Evolutionary conservation across 768 basidiomycete genomes (phyloP), one percentile per base, ranked within the genome.

Genomic region (Lactifluus rugatus): DNA sequence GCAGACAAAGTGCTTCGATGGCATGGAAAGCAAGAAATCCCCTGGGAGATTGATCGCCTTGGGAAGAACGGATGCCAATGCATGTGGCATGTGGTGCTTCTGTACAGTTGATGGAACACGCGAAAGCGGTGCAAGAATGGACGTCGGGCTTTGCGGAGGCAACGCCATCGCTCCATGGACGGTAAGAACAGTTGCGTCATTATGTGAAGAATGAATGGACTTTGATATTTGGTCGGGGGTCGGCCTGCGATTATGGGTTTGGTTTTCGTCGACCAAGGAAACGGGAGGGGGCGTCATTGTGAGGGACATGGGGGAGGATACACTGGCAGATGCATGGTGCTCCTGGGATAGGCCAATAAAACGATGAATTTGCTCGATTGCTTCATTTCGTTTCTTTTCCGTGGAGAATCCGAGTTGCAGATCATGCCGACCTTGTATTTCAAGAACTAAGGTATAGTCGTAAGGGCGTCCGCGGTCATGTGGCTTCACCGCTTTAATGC

Each of bases 1-100:
- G 66, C 79, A 80, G 8, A 79, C 75, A 66, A 85, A 84, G 64
- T 83, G 83, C 45, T 75, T 71, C 11, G 75, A 67, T 11, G 71
- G 68, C 31, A 70, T 58, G 11, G 57, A 57, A 48, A 60, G 59
- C 9, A 79, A 61, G n/a, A 71, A 57, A 19, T 68, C 70, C 8
- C 66, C 63, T 0, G 76, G 78, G 14, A 80, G 52, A 62, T 79
- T 81, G 62, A 81, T 75, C n/a, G 73, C 73, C 66, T 76, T 79
- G 6, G 80, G 78, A 5, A 80, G 47, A 10, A 65, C 54, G 7
- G 68, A 52, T 41, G 65, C 66, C 25, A 74, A 32, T 13, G 69
- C 67, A 48, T 61, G 42, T 3, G 74, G 68, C 6, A 77, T 44
- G 16, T 70, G 69, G 19, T 62, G 64, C 2, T 66, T 66, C 32